Conservation (phyloP, 371 early-diverging fungal species). For the Mortierella sp. region DNA sequence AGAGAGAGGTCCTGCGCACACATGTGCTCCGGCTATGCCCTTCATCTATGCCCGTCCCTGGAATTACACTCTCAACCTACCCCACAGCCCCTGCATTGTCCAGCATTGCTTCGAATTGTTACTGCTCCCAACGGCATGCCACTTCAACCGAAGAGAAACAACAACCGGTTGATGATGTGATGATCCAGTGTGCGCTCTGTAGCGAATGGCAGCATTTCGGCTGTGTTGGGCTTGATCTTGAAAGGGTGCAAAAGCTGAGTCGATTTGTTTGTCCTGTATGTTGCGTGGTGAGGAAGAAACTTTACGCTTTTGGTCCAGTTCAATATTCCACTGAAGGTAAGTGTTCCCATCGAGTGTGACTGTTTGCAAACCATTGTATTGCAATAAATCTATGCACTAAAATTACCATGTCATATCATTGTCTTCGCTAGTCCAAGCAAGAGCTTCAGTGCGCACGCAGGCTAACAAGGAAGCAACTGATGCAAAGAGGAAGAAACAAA, state of each 20-base stretch:
- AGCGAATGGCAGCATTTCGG: conserved; percentile 68
- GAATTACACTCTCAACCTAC: conserved; percentile 38
- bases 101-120: conserved; percentile 19
- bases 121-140: conserved; percentile 24
- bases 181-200: conserved; percentile 73
- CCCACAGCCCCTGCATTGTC: conserved; percentile 39
- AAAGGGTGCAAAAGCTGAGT: conserved; percentile 35
- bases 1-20: conserved; percentile 60
- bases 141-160: conserved; percentile 14
- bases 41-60: conserved; percentile 32
- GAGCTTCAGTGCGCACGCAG: conserved; percentile 23
- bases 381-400: neutral
- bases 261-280: conserved; percentile 48
- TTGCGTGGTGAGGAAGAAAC: conserved; percentile 32
- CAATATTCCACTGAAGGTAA: conserved; percentile 33
- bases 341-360: neutral
- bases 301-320: conserved; percentile 20
- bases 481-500: conserved; percentile 29
- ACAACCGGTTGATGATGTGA: conserved; percentile 53
- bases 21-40: conserved; percentile 61
- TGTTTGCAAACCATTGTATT: neutral
- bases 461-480: conserved; percentile 28
- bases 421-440: conserved; percentile 22
- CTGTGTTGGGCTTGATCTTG: conserved; percentile 61
- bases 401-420: neutral